Conservation (phyloP, 2,329 filamentous ascomycete genomes). For the Escovopsis sp. region DNA sequence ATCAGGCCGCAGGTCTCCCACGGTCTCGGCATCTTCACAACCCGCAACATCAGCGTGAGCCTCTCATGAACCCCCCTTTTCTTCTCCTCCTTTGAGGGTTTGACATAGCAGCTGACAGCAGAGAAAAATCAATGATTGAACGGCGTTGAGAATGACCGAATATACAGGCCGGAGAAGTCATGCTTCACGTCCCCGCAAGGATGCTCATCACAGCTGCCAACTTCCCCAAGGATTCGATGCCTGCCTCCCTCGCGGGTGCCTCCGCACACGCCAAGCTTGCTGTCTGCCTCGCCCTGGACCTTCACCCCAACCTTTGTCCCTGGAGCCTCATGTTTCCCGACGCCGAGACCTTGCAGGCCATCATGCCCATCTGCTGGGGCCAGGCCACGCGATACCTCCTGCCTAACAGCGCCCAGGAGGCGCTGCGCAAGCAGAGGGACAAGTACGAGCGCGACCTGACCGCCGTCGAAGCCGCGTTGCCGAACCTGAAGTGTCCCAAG, state of each 20-base stretch:
- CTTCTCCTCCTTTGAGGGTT: no score
- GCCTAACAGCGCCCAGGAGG: slow-evolving; percentile 22
- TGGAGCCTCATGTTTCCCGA: slow-evolving; percentile 59
- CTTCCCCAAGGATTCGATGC: slow-evolving; percentile 38
- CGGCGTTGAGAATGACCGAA: not conserved
- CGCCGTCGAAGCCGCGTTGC: slow-evolving; percentile 15
- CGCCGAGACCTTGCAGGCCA: slow-evolving; percentile 35
- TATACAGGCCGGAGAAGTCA: slow-evolving; percentile 27
- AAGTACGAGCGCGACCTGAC: slow-evolving; percentile 29
- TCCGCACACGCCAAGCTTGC: slow-evolving; percentile 59
- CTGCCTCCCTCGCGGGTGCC: slow-evolving; percentile 32
- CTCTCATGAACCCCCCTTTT: not conserved
- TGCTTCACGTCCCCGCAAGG: slow-evolving; percentile 49
- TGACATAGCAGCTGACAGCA: not conserved
- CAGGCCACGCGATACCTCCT: slow-evolving; percentile 26
- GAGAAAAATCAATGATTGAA: not conserved
- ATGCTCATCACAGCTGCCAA: slow-evolving; percentile 50
- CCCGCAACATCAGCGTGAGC: slow-evolving; percentile 45
- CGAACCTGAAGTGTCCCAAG: slow-evolving; percentile 12
- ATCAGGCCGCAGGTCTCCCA: slow-evolving; percentile 52
- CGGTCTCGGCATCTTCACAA: slow-evolving; percentile 66
- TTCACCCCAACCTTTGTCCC: slow-evolving; percentile 27
- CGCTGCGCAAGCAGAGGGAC: slow-evolving; percentile 36
- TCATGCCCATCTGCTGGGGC: slow-evolving; percentile 34
- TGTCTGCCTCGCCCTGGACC: slow-evolving; percentile 45